Base-by-base conservation (phyloP, 805 yeast genomes). In the Lachancea dasiensis region DNA sequence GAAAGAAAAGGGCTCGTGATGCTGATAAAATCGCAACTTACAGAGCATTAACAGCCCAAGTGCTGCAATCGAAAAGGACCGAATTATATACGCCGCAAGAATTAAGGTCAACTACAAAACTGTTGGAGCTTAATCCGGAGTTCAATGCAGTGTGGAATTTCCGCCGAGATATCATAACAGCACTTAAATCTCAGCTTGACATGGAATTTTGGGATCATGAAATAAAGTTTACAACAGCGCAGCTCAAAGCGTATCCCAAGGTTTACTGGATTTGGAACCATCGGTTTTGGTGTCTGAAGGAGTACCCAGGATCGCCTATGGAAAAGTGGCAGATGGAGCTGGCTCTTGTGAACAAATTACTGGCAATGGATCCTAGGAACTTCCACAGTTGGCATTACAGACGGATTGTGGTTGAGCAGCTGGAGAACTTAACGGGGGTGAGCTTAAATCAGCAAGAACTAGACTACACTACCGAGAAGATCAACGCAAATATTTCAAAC, bases 191-290 rank as follows among this genome's bases (percentile, higher is more conserved):
- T 0, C 50, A 52, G 8, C 52, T 54, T n/a, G 50, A 56, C 14
- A 52, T 48, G 27, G 48, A 53, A 3, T 52, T 62, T 34, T 60
- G 65, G 65, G 66, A 67, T 1, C 57, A 64, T 3, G 98, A 90
- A 47, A 65, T 92, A 31, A 46, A 60, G 17, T 77, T 85, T 52
- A 69, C 79, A 1, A 67, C 80, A 64, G 60, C 56, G 0, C 73
- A 77, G 46, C 61, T 92, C 49, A 73, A 73, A 38, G 61, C 68
- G 39, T 79, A 63, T 47, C 97, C 98, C 1, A 92, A 92, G 57
- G 86, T 89, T 27, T 92, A 92, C 55, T 92, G 97, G 96, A 79
- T 92, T 9, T 92, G 97, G 97, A 83, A 80, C 49, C 97, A 92
- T 56, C 68, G 98, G 25, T 63, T 73, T 8, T 92, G 98, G 97